These are phyloP conservation scores for Thelephora terrestris DNA, from an alignment of 1,284 basidiomycete genomes.

Conservation along the genomic window DNA sequence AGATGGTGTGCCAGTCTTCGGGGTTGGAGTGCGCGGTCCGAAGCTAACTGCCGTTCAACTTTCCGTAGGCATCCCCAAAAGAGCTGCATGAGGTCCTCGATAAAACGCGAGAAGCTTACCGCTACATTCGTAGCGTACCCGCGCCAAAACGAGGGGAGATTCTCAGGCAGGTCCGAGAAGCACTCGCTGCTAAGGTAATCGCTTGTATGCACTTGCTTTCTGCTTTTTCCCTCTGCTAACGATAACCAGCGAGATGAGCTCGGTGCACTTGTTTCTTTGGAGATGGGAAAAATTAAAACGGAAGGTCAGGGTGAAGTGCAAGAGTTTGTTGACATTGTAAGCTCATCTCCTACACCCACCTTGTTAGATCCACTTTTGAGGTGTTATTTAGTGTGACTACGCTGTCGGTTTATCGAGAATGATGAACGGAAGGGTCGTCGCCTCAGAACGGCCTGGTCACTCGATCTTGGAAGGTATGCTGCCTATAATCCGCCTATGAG, in stretches of 20 bases:
- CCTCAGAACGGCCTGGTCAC: conserved; percentile 84
- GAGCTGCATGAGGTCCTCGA: conserved; percentile 59
- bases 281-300: conserved; percentile 95
- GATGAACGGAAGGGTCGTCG: conserved; percentile 82
- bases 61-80: conserved; percentile 46
- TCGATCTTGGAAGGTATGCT: conserved; percentile 73
- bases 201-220: conserved; percentile 1
- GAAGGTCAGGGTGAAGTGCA: conserved; percentile 92
- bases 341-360: conserved; percentile 13
- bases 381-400: conserved; percentile 52
- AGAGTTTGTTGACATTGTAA: conserved; percentile 88
- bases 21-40: not conserved
- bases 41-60: not conserved
- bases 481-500: conserved; percentile 2
- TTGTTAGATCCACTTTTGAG: no score
- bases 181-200: conserved; percentile 65
- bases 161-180: conserved; percentile 78
- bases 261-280: conserved; percentile 76
- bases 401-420: conserved; percentile 81
- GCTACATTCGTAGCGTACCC: conserved; percentile 65
- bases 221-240: not conserved
- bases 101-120: conserved; percentile 63
- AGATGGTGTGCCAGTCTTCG: conserved; percentile 33
- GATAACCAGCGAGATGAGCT: conserved; percentile 58
- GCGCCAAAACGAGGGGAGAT: conserved; percentile 85